A percentile compares a stretch with the other conserved stretches of the same genome.
phyloP scores from a whole-genome alignment of 495 filamentous ascomycete genomes.

The Aspergillus asperescens region DNA sequence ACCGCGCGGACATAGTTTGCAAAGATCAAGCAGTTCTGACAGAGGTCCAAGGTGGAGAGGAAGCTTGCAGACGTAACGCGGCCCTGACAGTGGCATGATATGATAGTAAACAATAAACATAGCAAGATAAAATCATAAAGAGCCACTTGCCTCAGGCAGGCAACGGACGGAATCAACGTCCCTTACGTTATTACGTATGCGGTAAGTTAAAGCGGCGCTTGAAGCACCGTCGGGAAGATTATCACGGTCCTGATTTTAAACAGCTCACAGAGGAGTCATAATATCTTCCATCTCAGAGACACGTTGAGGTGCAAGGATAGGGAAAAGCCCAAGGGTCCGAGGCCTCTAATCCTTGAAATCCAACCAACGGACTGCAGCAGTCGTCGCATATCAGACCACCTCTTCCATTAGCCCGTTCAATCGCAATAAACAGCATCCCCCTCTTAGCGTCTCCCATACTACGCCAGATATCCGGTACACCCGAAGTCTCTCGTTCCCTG shows the following conservation, averaged over 20 bases:
- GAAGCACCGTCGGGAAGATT: background rate
- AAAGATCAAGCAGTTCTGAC: background rate
- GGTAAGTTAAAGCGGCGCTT: background rate
- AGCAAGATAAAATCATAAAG: background rate
- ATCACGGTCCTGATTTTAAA: background rate
- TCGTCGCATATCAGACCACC: background rate
- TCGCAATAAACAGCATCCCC: background rate
- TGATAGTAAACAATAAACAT: background rate
- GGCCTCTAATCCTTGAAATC: background rate
- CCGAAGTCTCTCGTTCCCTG: background rate
- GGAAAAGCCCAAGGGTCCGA: background rate
- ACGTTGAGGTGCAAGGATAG: background rate
- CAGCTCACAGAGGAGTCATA: background rate
- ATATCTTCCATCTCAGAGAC: background rate
- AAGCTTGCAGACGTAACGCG: too few species aligned
- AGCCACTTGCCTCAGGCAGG: background rate
- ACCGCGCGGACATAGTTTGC: too few species aligned
- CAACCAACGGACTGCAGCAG: background rate
- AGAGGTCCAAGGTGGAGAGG: background rate
- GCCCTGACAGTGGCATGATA: background rate
- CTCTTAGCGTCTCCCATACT: constrained; percentile 2
- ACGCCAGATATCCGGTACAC: background rate
- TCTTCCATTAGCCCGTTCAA: background rate
- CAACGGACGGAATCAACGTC: background rate
- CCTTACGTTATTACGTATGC: background rate